phyloP scores from a whole-genome alignment of 164 flowering plant species.

The Vitis vinifera region ASM3070453v1 NC_081812.1:17850001-17850500 shows the following conservation, averaged over 20 bases:
- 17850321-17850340: constrained; percentile 51
- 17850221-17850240: constrained; percentile 83
- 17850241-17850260: constrained; percentile 67
- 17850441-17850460: constrained; percentile 41
- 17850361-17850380: constrained; percentile 53
- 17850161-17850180: constrained; percentile 73
- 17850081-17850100: constrained; percentile 32
- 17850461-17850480: constrained; percentile 28
- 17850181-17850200: constrained; percentile 67
- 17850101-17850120: constrained; percentile 84
- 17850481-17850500: constrained; percentile 39
- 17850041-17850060: constrained; percentile 15
- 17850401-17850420: constrained; percentile 27
- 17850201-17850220: constrained; percentile 75
- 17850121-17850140: constrained; percentile 62
- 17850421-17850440: constrained; percentile 38
- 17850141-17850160: constrained; percentile 62
- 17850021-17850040: constrained; percentile 8
- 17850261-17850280: constrained; percentile 61
- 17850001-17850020: constrained; percentile 25
- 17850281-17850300: constrained; percentile 45
- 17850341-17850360: constrained; percentile 77
- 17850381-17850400: constrained; percentile 21
- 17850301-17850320: constrained; percentile 39
- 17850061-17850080: constrained; percentile 12